Percentiles rank a stretch among this genome's conserved stretches.
Conservation (phyloP, 2,329 filamentous ascomycete species). For the Paraphoma sp. region DNA sequence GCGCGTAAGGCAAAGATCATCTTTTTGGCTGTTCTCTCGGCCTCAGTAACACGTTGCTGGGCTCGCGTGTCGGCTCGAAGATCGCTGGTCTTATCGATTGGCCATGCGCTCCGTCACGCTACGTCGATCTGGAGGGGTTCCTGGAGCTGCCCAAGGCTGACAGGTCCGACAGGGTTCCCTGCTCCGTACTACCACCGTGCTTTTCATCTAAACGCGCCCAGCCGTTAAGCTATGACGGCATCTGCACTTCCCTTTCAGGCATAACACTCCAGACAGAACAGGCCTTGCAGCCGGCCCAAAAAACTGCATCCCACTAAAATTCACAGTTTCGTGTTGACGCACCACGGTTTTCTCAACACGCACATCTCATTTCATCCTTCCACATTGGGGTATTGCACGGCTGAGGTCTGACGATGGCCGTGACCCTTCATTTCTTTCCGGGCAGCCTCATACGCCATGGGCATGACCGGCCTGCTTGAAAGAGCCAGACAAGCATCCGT, state of each 20-base stretch:
- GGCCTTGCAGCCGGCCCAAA: slow-evolving; percentile 20
- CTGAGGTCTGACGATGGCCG: slow-evolving; percentile 39
- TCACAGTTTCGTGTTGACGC: slow-evolving; percentile 46
- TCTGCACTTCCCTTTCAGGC: slow-evolving; percentile 39
- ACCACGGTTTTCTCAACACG: slow-evolving; percentile 40
- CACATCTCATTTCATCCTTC: slow-evolving; percentile 42
- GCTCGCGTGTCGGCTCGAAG: slow-evolving; percentile 29
- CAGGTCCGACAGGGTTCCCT: slow-evolving; percentile 40
- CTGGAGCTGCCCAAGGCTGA: slow-evolving; percentile 35
- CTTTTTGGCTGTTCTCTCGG: slow-evolving; percentile 18
- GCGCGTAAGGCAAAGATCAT: slow-evolving; percentile 24
- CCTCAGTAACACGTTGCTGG: slow-evolving; percentile 28
- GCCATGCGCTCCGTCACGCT: slow-evolving; percentile 41
- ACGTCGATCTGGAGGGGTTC: slow-evolving; percentile 43
- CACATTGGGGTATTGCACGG: slow-evolving; percentile 39
- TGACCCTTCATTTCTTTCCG: slow-evolving; percentile 49
- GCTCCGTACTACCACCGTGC: slow-evolving; percentile 35
- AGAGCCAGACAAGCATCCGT: slow-evolving; percentile 34
- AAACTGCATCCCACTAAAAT: slow-evolving; percentile 26
- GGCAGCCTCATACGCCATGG: slow-evolving; percentile 34
- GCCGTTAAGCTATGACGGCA: slow-evolving; percentile 35
- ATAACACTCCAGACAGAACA: slow-evolving; percentile 28
- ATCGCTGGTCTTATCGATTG: slow-evolving; percentile 48
- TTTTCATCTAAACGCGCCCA: slow-evolving; percentile 23
- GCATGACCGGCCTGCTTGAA: slow-evolving; percentile 23